Base-by-base conservation (phyloP, 495 filamentous ascomycete genomes). In the Hypomontagnella submonticulosa region DNA sequence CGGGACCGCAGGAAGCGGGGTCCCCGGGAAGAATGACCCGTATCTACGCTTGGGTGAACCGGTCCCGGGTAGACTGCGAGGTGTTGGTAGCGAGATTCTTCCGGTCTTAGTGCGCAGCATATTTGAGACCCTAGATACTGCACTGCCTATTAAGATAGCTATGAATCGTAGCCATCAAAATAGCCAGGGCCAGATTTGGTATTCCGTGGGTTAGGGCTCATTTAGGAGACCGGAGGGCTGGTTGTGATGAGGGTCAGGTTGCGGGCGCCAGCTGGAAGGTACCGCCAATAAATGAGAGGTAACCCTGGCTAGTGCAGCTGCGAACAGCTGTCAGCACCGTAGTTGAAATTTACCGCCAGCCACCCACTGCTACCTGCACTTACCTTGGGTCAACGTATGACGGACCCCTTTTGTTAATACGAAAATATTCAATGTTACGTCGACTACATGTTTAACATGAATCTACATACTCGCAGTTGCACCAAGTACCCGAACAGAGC, bases 51-150 rank as follows among this genome's bases (percentile, higher is more conserved):
- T 63, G 9, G 47, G 13, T 10, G 7, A n/a, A 15, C 52, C 33
- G 19, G 58, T 15, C 32, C 59, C 30, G 43, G 11, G 16, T 16
- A 50, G 42, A 41, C 18, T 27, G 19, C 38, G 50, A 46, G 23
- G 33, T 36, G 42, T 50, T 1, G 49, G 19, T 6, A 57, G 55
- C 16, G 55, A 50, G 9, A 56, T 36, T 55, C 55, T 69, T 60
- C 27, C 56, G 15, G 56, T 49, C 32, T 41, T 49, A 10, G 55
- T 15, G 37, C 60, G 60, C 54, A 63, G 56, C 66, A 69, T 69
- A 30, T 69, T 7, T 12, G 12, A 8, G 10, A 32, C 13, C 40
- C 11, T 6, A 27, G 20, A 2, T 36, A 43, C 20, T 50, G 36
- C 20, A 38, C 53, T 48, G 36, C 46, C n/a, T 32, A 27, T 33